phyloP scores from a whole-genome alignment of 2,329 filamentous ascomycete genomes.

The Ophiostoma angusticollis region DNA sequence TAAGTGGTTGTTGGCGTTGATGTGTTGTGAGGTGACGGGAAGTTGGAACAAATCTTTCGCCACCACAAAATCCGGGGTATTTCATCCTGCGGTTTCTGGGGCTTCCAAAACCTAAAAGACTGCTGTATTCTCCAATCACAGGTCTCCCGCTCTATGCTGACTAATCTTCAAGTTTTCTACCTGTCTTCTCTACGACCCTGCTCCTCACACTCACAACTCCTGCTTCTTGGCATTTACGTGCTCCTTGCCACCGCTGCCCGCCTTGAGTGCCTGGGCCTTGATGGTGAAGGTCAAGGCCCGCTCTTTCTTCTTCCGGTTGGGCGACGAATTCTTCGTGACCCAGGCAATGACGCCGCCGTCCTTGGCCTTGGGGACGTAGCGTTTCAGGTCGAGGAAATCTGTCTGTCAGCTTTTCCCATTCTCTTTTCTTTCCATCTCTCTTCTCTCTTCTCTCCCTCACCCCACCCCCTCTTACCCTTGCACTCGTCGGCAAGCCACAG shows the following conservation, averaged over 20 bases:
- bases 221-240: conserved; percentile 1
- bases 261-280: conserved; percentile 12
- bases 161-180: too few species aligned
- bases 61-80: too few species aligned
- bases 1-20: neutral
- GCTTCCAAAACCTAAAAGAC: too few species aligned
- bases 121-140: too few species aligned
- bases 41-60: too few species aligned
- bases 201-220: conserved; percentile 1
- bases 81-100: too few species aligned
- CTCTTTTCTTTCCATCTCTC: too few species aligned
- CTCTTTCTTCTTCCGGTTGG: conserved; percentile 1
- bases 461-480: too few species aligned
- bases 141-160: too few species aligned
- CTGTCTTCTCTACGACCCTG: too few species aligned
- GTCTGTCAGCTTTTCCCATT: too few species aligned
- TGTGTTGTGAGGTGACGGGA: neutral
- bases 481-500: conserved; percentile 38
- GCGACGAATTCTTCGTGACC: conserved; percentile 13
- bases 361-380: conserved; percentile 17
- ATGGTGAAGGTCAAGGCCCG: conserved; percentile 11
- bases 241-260: neutral
- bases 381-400: conserved; percentile 16
- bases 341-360: conserved; percentile 18
- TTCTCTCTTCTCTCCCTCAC: too few species aligned